Percentiles rank a stretch among this genome's conserved stretches.
These are phyloP conservation scores for Podospora pseudopauciseta DNA, from an alignment of 495 filamentous ascomycete species.

Conservation along the genomic window DNA sequence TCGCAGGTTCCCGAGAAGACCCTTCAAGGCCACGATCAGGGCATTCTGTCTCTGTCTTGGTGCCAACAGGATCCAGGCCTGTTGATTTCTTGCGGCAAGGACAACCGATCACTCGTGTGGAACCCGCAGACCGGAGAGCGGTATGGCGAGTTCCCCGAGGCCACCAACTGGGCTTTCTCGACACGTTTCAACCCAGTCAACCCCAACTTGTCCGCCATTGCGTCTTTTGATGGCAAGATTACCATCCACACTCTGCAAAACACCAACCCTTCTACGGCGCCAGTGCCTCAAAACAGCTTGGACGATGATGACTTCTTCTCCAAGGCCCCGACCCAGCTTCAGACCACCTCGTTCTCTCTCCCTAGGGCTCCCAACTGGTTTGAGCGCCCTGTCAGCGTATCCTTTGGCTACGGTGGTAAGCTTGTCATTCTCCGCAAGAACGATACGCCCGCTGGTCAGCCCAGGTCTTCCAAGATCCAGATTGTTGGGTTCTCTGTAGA, in stretches of 20 bases:
- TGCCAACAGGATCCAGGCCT: slow-evolving; percentile 88
- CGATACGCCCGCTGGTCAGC: slow-evolving; percentile 54
- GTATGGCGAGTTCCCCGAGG: slow-evolving; percentile 91
- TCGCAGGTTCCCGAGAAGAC: slow-evolving; percentile 90
- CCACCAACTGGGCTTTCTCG: slow-evolving; percentile 98
- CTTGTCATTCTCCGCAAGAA: slow-evolving; percentile 68
- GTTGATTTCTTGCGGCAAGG: slow-evolving; percentile 91
- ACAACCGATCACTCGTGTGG: slow-evolving; percentile 94
- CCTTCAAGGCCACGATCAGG: slow-evolving; percentile 83
- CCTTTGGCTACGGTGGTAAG: slow-evolving; percentile 96
- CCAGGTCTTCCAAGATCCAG: slow-evolving; percentile 68
- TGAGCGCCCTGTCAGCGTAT: slow-evolving; percentile 76
- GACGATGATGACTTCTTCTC: slow-evolving; percentile 97
- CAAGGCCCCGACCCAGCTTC: slow-evolving; percentile 84
- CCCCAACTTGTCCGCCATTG: slow-evolving; percentile 85
- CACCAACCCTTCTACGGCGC: slow-evolving; percentile 65
- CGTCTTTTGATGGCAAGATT: slow-evolving; percentile 95
- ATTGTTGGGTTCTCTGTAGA: slow-evolving; percentile 89
- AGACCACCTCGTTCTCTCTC: slow-evolving; percentile 82
- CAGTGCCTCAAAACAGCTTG: slow-evolving; percentile 49
- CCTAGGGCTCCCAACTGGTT: slow-evolving; percentile 87
- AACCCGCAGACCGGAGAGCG: slow-evolving; percentile 84
- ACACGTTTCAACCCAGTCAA: slow-evolving; percentile 93
- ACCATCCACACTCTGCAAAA: slow-evolving; percentile 89
- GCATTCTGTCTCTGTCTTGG: slow-evolving; percentile 93